Percentiles rank a stretch among this genome's conserved stretches.
phyloP scores from a whole-genome alignment of 116 monocot genomes.

The Papilionanthe hybrid region DNA sequence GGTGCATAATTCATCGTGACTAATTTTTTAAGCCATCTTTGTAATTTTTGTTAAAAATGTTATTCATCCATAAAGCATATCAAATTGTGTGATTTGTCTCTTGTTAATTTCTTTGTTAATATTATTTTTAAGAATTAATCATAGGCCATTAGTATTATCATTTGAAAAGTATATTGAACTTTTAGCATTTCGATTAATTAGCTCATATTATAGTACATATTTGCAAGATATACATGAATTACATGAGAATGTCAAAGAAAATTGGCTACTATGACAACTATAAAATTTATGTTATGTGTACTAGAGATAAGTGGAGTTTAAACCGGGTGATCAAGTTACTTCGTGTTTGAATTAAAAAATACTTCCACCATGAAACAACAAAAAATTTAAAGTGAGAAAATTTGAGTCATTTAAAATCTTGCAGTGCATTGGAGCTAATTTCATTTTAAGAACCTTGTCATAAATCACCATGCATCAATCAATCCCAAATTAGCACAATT shows the following conservation, averaged over 20 bases:
- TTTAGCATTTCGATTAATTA: not conserved
- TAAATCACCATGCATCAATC: not conserved
- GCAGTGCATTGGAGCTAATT: not conserved
- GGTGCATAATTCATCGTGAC: no score
- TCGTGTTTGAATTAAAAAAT: not conserved
- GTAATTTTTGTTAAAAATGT: no score
- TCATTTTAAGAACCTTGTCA: not conserved
- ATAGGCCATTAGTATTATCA: no score
- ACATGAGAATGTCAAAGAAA: not conserved
- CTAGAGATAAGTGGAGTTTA: not conserved
- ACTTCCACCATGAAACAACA: not conserved
- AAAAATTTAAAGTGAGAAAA: not conserved
- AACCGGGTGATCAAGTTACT: not conserved
- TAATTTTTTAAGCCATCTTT: no score
- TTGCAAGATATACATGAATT: not conserved
- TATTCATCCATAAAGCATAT: no score
- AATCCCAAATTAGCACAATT: not conserved
- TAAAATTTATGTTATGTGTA: not conserved
- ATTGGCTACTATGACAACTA: not conserved
- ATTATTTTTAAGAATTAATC: no score
- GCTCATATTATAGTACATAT: not conserved
- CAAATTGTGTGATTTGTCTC: no score
- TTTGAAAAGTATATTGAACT: no score
- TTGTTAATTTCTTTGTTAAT: no score
- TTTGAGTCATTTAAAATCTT: not conserved